A percentile compares a stretch with the other conserved stretches of the same genome.
Evolutionary conservation across 306 rosid genomes (phyloP).

Genomic region (Gastrolobium villosum): DNA sequence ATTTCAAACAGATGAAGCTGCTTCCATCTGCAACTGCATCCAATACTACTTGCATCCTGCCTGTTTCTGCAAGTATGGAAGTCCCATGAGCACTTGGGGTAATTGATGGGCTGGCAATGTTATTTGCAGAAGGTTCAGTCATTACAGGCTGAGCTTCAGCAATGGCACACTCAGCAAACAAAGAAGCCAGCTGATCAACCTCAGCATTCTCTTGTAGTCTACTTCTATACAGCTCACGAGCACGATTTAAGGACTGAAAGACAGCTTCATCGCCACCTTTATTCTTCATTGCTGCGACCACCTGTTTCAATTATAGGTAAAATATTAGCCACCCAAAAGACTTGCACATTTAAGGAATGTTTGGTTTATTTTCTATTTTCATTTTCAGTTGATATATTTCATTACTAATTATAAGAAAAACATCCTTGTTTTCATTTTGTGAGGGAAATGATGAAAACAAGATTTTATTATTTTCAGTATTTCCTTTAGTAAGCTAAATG

Average conservation of each 20-base stretch:
- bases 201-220: conserved; percentile 76
- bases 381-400: not conserved
- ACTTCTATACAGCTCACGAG: conserved; percentile 78
- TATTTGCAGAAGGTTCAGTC: conserved; percentile 50
- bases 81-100: conserved; percentile 59
- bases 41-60: conserved; percentile 88
- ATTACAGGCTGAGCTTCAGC: conserved; percentile 81
- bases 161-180: conserved; percentile 97
- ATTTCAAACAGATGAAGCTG: conserved; percentile 91
- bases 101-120: conserved; percentile 39
- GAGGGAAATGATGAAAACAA: not conserved
- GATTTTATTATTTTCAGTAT: not conserved
- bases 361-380: not conserved
- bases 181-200: conserved; percentile 85
- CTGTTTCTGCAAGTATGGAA: conserved; percentile 88
- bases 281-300: conserved; percentile 75
- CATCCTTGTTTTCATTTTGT: not conserved
- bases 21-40: conserved; percentile 97
- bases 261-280: conserved; percentile 95
- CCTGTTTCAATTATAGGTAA: conserved; percentile 58
- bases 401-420: not conserved
- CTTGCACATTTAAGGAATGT: not conserved
- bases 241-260: conserved; percentile 78
- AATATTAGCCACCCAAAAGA: conserved; percentile 39
- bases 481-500: not conserved